A percentile compares a stretch with the other conserved stretches of the same genome.
Evolutionary conservation across 768 basidiomycete species (phyloP).

Genomic region (Termitomyces sp.): DNA sequence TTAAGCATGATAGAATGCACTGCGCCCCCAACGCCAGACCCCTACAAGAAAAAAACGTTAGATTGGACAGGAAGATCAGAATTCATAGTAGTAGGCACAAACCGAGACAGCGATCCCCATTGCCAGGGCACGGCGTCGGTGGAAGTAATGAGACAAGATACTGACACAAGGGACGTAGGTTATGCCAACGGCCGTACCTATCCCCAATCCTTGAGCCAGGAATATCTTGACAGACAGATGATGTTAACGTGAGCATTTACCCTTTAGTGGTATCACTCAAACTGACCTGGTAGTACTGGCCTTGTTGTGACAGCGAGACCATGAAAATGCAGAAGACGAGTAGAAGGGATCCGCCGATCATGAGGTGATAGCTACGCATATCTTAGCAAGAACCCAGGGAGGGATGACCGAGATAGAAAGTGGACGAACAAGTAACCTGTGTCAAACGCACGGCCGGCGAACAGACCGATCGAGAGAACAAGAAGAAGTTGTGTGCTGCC

Average conservation of each 20-base stretch:
- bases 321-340: constrained; percentile 28
- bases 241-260: background rate
- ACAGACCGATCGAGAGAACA: constrained; percentile 19
- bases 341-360: constrained; percentile 24
- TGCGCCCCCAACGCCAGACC: constrained; percentile 55
- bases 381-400: background rate
- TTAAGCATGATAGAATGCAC: constrained; percentile 66
- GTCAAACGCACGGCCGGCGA: constrained; percentile 23
- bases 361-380: constrained; percentile 20
- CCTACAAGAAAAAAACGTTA: constrained; percentile 27
- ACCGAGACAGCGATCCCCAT: constrained; percentile 46
- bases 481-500: constrained; percentile 24
- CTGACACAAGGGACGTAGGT: constrained; percentile 44
- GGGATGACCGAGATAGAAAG: background rate
- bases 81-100: constrained; percentile 14
- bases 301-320: constrained; percentile 24
- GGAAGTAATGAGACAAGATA: constrained; percentile 48
- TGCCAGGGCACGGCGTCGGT: constrained; percentile 39
- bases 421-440: constrained; percentile 22
- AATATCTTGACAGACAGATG: constrained; percentile 31
- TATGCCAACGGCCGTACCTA: constrained; percentile 44
- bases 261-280: background rate
- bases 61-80: background rate
- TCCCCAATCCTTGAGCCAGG: constrained; percentile 42
- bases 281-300: constrained; percentile 27